Percentiles rank a stretch among this genome's conserved stretches.
Conservation (phyloP, 495 filamentous ascomycete genomes). For the Xylaria scruposa region DNA sequence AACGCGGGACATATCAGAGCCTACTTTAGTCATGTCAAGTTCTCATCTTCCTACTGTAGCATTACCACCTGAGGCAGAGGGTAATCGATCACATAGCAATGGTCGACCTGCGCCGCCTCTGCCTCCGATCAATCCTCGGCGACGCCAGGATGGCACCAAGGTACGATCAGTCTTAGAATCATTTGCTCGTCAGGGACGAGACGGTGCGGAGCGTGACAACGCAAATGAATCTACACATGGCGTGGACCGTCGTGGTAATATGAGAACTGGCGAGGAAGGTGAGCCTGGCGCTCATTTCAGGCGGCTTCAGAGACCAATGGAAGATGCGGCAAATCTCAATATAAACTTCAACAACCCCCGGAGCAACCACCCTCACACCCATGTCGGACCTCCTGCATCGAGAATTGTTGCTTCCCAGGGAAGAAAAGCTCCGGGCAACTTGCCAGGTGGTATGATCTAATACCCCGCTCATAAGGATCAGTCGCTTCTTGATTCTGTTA, state of each 20-base stretch:
- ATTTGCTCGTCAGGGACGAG: conserved; percentile 51
- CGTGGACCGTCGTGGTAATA: conserved; percentile 34
- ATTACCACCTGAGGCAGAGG: conserved; percentile 52
- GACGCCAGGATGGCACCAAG: conserved; percentile 63
- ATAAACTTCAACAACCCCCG: conserved; percentile 47
- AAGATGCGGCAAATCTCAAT: background rate
- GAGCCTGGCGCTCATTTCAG: conserved; percentile 50
- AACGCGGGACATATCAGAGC: conserved; percentile 83
- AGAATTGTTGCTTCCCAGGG: conserved; percentile 40
- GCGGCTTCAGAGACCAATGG: conserved; percentile 62
- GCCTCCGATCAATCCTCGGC: conserved; percentile 74
- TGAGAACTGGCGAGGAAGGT: conserved; percentile 47
- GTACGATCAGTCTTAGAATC: conserved; percentile 61
- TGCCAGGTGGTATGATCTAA: conserved; percentile 57
- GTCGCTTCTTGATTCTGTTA: no score
- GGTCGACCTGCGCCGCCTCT: conserved; percentile 62
- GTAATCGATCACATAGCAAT: conserved; percentile 38
- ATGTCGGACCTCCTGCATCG: conserved; percentile 42
- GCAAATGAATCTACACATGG: conserved; percentile 31
- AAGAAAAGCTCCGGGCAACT: conserved; percentile 38
- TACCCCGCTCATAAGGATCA: background rate
- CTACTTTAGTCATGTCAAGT: conserved; percentile 78
- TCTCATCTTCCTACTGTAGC: conserved; percentile 73
- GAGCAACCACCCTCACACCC: conserved; percentile 46
- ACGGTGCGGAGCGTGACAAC: conserved; percentile 37